Evolutionary conservation across 2,329 filamentous ascomycete genomes (phyloP).

Genomic region (Fusarium guadeloupense): DNA sequence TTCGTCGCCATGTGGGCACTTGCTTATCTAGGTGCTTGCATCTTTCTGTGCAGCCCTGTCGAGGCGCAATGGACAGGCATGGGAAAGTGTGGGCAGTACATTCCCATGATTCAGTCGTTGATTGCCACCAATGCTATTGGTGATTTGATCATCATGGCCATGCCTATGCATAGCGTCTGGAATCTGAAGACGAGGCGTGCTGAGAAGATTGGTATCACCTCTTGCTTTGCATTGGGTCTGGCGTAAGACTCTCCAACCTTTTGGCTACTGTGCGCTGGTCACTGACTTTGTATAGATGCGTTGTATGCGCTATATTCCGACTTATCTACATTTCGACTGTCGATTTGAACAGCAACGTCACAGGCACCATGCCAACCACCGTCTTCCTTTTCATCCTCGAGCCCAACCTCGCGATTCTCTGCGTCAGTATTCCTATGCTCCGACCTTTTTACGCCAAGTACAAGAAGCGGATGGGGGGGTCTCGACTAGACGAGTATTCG

Average conservation of each 20-base stretch:
- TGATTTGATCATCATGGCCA: conserved; percentile 50
- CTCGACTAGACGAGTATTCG: conserved; percentile 42
- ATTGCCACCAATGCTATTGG: conserved; percentile 51
- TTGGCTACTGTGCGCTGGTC: fast-evolving
- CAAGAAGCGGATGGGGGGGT: conserved; percentile 46
- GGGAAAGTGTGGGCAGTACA: conserved; percentile 47
- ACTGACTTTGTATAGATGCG: conserved; percentile 43
- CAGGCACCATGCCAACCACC: conserved; percentile 52
- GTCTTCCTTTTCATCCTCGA: conserved; percentile 53
- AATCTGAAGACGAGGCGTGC: conserved; percentile 47
- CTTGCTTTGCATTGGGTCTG: conserved; percentile 49
- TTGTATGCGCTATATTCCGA: conserved; percentile 51
- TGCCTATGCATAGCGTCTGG: conserved; percentile 53
- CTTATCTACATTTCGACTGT: conserved; percentile 51
- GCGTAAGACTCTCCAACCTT: conserved; percentile 40
- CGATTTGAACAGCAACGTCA: conserved; percentile 49
- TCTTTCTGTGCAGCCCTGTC: conserved; percentile 59
- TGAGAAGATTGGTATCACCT: conserved; percentile 51
- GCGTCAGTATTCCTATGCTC: conserved; percentile 55
- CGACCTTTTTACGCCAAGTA: conserved; percentile 49
- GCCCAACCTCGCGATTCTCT: conserved; percentile 53
- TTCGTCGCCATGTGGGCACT: conserved; percentile 55
- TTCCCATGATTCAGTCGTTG: conserved; percentile 50
- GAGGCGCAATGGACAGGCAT: conserved; percentile 54
- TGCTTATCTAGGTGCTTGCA: conserved; percentile 50